Evolutionary conservation across 306 rosid species (phyloP).

Genomic region (Lathyrus tuberosus): DNA sequence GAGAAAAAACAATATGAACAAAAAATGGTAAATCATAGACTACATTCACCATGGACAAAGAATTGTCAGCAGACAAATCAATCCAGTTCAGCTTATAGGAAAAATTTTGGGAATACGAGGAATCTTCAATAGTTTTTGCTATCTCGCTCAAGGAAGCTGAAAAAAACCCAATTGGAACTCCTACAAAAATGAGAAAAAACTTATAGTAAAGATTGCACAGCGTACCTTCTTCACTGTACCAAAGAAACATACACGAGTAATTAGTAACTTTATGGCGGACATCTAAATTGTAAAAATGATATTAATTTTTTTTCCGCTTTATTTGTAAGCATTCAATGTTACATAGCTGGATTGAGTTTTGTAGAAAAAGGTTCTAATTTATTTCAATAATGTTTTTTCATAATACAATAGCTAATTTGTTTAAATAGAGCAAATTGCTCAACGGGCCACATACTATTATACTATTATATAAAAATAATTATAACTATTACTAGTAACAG

Average conservation of each 20-base stretch:
- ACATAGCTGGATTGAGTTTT: slow-evolving; percentile 34
- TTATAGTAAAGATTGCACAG: slow-evolving; percentile 7
- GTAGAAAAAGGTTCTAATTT: too few species aligned
- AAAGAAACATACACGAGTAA: slow-evolving; percentile 31
- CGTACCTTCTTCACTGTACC: background rate
- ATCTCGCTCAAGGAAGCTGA: slow-evolving; percentile 75
- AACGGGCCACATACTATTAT: too few species aligned
- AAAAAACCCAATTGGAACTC: slow-evolving; percentile 76
- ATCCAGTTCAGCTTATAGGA: slow-evolving; percentile 57
- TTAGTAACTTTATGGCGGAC: slow-evolving; percentile 5
- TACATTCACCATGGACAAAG: slow-evolving; percentile 47
- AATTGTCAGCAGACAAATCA: slow-evolving; percentile 58
- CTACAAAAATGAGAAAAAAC: slow-evolving; percentile 51
- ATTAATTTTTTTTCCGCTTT: slow-evolving; percentile 23
- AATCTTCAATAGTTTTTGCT: slow-evolving; percentile 55
- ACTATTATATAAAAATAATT: too few species aligned
- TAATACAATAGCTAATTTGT: too few species aligned
- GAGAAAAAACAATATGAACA: background rate
- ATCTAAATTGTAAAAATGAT: slow-evolving; percentile 36
- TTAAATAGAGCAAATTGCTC: too few species aligned
- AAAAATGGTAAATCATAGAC: slow-evolving; percentile 2
- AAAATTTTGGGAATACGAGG: slow-evolving; percentile 46
- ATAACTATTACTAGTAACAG: too few species aligned
- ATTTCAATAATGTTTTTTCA: too few species aligned
- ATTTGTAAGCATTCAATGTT: slow-evolving; percentile 1